phyloP scores from a whole-genome alignment of 2,329 filamentous ascomycete species.

The Fusarium ramigenum region DNA sequence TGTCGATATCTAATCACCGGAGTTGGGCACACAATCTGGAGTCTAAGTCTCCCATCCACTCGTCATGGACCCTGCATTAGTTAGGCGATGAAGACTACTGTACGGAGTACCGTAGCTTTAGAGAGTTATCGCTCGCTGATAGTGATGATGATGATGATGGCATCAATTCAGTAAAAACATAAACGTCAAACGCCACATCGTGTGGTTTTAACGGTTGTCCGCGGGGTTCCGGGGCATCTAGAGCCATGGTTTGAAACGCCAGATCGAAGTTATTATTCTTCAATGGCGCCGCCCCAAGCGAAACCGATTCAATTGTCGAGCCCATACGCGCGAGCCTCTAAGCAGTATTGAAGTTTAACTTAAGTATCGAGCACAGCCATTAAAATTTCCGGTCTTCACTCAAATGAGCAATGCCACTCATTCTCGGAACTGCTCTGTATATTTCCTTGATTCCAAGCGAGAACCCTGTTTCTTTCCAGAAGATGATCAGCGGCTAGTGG shows the following conservation, averaged over 20 bases:
- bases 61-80: slow-evolving; percentile 9
- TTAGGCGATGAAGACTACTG: background rate
- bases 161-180: slow-evolving; percentile 11
- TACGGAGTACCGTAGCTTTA: background rate
- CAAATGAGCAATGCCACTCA: background rate
- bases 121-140: slow-evolving; percentile 1
- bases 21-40: slow-evolving; percentile 10
- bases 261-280: slow-evolving; percentile 1
- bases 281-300: slow-evolving; percentile 23
- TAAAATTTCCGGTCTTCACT: background rate
- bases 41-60: background rate
- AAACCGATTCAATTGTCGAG: background rate
- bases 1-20: background rate
- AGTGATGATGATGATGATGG: background rate
- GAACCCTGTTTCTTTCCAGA: slow-evolving; percentile 9
- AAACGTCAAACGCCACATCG: slow-evolving; percentile 31
- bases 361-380: background rate
- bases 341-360: background rate
- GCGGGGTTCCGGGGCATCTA: slow-evolving; percentile 5
- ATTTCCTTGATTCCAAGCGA: background rate
- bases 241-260: slow-evolving; percentile 1
- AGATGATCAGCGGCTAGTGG: slow-evolving; percentile 16
- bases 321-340: background rate
- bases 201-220: slow-evolving; percentile 8
- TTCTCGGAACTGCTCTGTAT: background rate